Conservation (phyloP, 2,329 filamentous ascomycete species). For the Zymoseptoria crescenta region DNA sequence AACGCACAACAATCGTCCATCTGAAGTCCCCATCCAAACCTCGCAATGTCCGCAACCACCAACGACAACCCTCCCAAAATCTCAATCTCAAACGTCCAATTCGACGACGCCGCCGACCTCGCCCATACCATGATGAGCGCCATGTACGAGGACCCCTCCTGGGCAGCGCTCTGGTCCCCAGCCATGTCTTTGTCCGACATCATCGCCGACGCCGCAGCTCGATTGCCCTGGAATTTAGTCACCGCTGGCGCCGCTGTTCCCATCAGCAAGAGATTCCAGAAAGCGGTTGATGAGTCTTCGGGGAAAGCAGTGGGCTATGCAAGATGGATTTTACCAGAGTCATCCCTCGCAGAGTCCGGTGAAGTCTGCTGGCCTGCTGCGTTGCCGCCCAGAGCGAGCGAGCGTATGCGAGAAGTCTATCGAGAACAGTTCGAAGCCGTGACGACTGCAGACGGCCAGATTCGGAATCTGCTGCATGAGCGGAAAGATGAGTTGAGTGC, state of each 20-base stretch:
- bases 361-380: background rate
- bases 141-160: background rate
- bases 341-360: background rate
- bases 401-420: background rate
- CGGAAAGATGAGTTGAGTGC: background rate
- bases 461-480: background rate
- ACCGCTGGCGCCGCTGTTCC: background rate
- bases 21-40: background rate
- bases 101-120: background rate
- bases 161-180: background rate
- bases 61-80: background rate
- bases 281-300: background rate
- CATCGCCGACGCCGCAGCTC: background rate
- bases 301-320: background rate
- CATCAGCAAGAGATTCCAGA: background rate
- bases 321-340: background rate
- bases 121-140: background rate
- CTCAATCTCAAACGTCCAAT: background rate
- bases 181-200: background rate
- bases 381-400: background rate
- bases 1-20: background rate
- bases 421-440: background rate
- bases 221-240: background rate
- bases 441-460: background rate
- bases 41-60: background rate